Percentiles rank a stretch among this genome's conserved stretches.
Conservation (phyloP, 176 grass and related monocot genomes). For the Hsuehochloa calcarea region DNA sequence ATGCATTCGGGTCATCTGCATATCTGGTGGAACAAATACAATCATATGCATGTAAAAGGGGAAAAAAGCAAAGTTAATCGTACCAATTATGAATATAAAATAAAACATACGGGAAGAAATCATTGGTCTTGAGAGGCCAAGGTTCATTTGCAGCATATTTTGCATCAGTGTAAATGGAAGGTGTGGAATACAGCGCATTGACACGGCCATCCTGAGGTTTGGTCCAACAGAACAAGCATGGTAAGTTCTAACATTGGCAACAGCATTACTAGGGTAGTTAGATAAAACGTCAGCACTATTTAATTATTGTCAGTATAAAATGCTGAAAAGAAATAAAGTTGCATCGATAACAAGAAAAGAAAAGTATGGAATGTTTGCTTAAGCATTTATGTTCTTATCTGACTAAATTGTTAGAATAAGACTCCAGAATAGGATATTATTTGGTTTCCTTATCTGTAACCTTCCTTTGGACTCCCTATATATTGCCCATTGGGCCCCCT, state of each 20-base stretch:
- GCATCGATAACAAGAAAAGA: not conserved
- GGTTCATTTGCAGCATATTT: conserved; percentile 76
- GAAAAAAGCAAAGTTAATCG: not conserved
- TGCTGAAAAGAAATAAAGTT: not conserved
- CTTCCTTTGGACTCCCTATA: no score
- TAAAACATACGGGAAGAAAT: conserved; percentile 93
- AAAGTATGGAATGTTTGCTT: not conserved
- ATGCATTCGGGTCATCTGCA: conserved; percentile 90
- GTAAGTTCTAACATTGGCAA: conserved; percentile 1
- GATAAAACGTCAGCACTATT: not conserved
- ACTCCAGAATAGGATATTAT: no score
- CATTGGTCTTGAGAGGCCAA: conserved; percentile 92
- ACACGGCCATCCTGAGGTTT: conserved; percentile 84
- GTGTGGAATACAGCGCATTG: conserved; percentile 97
- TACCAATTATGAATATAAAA: not conserved
- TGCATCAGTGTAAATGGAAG: conserved; percentile 97
- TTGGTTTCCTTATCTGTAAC: no score
- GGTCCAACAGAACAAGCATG: conserved; percentile 22
- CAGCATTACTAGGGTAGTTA: not conserved
- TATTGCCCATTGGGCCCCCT: no score
- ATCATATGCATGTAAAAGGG: conserved; percentile 19
- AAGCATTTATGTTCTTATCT: not conserved
- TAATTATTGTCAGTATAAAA: not conserved
- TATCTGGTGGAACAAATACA: conserved; percentile 60
- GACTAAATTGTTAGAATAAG: no score